Conservation (phyloP, 345 rosid genomes). For the Moricandia moricandioides region DNA sequence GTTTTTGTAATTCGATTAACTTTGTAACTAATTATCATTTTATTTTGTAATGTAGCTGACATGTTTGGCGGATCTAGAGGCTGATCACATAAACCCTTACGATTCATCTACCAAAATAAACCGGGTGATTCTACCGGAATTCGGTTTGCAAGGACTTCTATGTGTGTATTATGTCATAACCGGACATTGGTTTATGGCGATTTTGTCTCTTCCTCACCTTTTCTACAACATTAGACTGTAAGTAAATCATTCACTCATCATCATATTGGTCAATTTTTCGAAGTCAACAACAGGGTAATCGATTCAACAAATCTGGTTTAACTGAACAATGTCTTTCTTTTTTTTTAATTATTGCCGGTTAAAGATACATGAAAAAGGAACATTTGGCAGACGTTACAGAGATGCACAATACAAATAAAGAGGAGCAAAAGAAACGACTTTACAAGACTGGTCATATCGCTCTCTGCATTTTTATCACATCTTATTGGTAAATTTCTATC, state of each 20-base stretch:
- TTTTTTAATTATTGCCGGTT: conserved; percentile 3
- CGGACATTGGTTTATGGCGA: conserved; percentile 68
- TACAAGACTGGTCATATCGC: conserved; percentile 74
- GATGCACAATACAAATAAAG: conserved; percentile 67
- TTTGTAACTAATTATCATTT: neutral
- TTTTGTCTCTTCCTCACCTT: conserved; percentile 54
- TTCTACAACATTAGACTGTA: conserved; percentile 62
- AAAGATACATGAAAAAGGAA: conserved; percentile 54
- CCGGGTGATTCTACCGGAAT: conserved; percentile 59
- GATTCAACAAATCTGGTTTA: neutral
- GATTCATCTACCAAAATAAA: conserved; percentile 68
- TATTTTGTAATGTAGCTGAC: conserved; percentile 46
- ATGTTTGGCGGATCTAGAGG: conserved; percentile 71
- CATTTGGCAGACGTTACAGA: conserved; percentile 93
- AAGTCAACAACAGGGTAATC: neutral
- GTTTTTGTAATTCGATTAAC: neutral
- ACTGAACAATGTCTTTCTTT: neutral
- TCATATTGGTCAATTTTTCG: neutral
- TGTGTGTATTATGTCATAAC: conserved; percentile 54
- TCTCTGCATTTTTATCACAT: conserved; percentile 59
- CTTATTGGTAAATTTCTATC: conserved; percentile 60
- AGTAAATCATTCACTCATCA: conserved; percentile 27
- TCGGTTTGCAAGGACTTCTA: conserved; percentile 51
- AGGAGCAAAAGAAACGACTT: conserved; percentile 83
- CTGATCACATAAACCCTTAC: conserved; percentile 65